Conservation (phyloP, 305 asterid species). For the Ajuga reptans region DNA sequence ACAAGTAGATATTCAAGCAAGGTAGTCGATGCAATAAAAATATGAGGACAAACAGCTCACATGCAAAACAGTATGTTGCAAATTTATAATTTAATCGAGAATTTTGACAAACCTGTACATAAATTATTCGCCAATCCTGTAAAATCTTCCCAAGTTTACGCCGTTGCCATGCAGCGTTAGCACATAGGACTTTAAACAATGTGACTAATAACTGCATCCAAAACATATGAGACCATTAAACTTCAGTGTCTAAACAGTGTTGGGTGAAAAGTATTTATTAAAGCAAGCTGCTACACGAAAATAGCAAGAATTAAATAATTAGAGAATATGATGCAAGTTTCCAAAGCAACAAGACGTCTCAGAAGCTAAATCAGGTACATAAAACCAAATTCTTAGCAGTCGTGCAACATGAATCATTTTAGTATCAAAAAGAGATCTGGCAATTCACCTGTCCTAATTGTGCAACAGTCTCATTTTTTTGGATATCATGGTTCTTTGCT, state of each 20-base stretch:
- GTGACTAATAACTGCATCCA: constrained; percentile 66
- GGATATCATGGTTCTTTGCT: constrained; percentile 58
- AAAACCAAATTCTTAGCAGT: background rate
- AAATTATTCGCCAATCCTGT: constrained; percentile 95
- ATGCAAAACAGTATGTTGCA: background rate
- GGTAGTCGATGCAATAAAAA: background rate
- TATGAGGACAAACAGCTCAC: background rate
- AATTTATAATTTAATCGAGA: constrained; percentile 12
- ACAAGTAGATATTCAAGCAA: background rate
- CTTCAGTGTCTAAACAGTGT: constrained; percentile 8
- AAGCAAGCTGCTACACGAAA: constrained; percentile 10
- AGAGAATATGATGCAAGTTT: background rate
- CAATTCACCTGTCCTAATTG: constrained; percentile 81
- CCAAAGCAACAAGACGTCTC: constrained; percentile 1
- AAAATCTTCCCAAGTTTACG: constrained; percentile 95
- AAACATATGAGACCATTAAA: constrained; percentile 19
- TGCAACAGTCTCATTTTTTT: constrained; percentile 56
- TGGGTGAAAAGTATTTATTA: background rate
- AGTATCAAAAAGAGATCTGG: constrained; percentile 14
- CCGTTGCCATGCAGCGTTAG: constrained; percentile 95
- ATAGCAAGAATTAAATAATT: constrained; percentile 3
- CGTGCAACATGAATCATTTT: background rate
- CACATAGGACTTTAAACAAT: constrained; percentile 71
- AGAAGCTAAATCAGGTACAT: background rate
- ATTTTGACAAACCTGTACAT: constrained; percentile 61